Conservation (phyloP, 2,329 filamentous ascomycete species). For the Calonectria montana region DNA sequence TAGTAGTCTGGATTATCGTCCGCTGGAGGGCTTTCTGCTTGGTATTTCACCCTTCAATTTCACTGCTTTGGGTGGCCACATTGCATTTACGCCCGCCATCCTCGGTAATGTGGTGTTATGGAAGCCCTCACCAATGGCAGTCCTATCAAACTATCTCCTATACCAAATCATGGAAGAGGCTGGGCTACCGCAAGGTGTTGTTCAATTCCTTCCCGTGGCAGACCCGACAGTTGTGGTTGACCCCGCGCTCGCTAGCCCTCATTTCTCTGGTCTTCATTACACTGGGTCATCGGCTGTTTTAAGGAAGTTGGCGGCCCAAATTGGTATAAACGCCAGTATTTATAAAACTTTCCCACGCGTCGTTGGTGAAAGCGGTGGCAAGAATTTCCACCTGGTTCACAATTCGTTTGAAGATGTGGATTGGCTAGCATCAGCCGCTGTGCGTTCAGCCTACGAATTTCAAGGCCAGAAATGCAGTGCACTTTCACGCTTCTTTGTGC, state of each 20-base stretch:
- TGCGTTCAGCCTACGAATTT: neutral
- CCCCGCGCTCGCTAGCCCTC: neutral
- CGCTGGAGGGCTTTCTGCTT: neutral
- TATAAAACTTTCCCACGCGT: neutral
- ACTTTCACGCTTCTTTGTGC: neutral
- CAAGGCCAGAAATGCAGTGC: neutral
- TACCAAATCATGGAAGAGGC: constrained; percentile 1
- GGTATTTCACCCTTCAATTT: neutral
- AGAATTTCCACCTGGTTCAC: neutral
- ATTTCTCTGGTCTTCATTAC: neutral
- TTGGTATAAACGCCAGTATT: neutral
- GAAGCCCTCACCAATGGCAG: neutral
- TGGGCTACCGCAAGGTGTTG: neutral
- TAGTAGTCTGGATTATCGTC: neutral
- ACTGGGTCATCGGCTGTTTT: neutral
- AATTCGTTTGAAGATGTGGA: neutral
- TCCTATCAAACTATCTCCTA: neutral
- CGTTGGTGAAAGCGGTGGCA: neutral
- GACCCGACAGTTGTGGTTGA: neutral
- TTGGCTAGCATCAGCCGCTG: neutral
- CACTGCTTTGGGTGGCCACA: neutral
- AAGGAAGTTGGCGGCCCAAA: neutral
- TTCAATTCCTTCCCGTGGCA: neutral
- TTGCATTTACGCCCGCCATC: neutral
- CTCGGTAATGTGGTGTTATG: neutral